Evolutionary conservation across 441 rosid species (phyloP), one percentile per base, ranked within the genome.

Genomic region (Geranium incanum): DNA sequence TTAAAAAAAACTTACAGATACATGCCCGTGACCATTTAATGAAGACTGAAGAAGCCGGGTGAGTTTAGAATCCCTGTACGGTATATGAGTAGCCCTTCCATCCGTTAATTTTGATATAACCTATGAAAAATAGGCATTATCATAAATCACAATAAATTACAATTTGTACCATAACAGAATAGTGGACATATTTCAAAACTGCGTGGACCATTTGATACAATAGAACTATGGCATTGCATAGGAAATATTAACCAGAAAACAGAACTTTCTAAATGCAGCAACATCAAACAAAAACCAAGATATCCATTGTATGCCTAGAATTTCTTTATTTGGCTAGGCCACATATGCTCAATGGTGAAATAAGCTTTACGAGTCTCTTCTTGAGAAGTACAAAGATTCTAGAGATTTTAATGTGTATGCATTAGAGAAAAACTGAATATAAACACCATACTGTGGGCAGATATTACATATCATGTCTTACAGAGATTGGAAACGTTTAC

Each of bases 61-160:
- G 77, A 89, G 77, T 76, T 89, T 89, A 67, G 95, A 89, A 84
- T 87, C 95, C 78, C 92, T 84, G 71, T 89, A 89, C 15, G 95
- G 95, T 83, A 89, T 80, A 75, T 89, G 95, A 62, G 86, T 72
- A 69, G 90, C 92, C 80, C 81, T 85, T 70, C 78, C 86, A 82
- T 84, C 88, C 12, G 85, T 87, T 75, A 84, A 81, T 75, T 85
- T 84, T 67, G 98, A 91, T 84, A 96, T 96, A 50, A 96, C 99
- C 99, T 96, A 78, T 62, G 72, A 71, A 65, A 70, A 72, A 37
- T 36, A 82, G 63, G 70, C 13, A 66, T 68, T 36, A 66, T 9
- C 39, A 64, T 63, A 72, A 64, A 15, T 45, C 67, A 72, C 63
- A 71, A 23, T 64, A 66, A 76, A 66, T 68, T 73, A 23, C 21